Base-by-base conservation (phyloP, 306 rosid genomes). In the Prunus armeniaca region DNA sequence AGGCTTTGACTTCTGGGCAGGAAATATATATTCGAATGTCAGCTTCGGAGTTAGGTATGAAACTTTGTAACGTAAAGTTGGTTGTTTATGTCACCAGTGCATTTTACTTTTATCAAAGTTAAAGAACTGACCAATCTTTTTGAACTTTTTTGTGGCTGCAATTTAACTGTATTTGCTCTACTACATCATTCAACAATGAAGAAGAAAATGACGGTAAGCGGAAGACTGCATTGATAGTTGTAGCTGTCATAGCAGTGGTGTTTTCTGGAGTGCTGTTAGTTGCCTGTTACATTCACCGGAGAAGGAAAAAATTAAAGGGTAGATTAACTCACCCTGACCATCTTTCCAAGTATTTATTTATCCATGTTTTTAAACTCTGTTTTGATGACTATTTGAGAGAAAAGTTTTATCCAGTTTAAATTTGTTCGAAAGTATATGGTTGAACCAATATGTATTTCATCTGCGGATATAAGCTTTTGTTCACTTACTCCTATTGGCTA, bases 1-100 rank as follows among this genome's bases (percentile, higher is more conserved):
- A 77, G 28, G 12, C 82, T 63, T 19, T 77, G 0, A 58, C 17
- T 19, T 68, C 60, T 47, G 86, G 78, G 18, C 74, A 65, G n/a
- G 88, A 82, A 71, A 58, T 84, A 9, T 88, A 82, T 60, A 67
- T 90, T 32, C 79, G 89, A 67, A 70, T 77, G 72, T 38, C 74
- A 13, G 43, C 13, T 67, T 81, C 86, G 0, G 86, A 79, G 12
- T 32, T 65, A 68, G 87, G 90, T 65, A 72, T 43, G 57, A 3
- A 2, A 11, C 15, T 62, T 13, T 46, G 9, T 49, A 13, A 17
- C 25, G 4, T 27, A 10, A 46, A 32, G 50, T 4, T 25, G 20
- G 43, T n/a, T 2, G 25, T 54, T 24, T 6, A 51, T 19, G 57
- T 70, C 17, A 32, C 2, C 18, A 25, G 3, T 70, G 27, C 8